A percentile compares a stretch with the other conserved stretches of the same genome.
Evolutionary conservation across 306 rosid species (phyloP).

Genomic region (Gillenia trifoliata): DNA sequence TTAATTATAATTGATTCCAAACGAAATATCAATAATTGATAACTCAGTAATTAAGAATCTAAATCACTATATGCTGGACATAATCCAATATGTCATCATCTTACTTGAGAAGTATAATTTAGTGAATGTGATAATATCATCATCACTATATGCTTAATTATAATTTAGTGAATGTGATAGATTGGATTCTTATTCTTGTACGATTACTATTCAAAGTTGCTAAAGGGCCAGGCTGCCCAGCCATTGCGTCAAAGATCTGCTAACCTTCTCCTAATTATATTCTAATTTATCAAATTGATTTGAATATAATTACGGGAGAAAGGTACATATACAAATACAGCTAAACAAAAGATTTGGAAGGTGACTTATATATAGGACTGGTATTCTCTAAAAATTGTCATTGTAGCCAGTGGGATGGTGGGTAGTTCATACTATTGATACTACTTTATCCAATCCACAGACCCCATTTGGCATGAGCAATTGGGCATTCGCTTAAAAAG

Average conservation of each 20-base stretch:
- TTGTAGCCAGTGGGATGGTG: neutral
- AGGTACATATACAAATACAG: neutral
- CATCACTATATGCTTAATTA: too few relatives aligned
- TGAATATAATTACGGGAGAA: neutral
- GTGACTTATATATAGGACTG: neutral
- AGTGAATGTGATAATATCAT: too few relatives aligned
- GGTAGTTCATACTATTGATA: too few relatives aligned
- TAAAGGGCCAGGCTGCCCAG: neutral
- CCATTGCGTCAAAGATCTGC: neutral
- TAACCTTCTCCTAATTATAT: neutral
- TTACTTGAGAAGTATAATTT: too few relatives aligned
- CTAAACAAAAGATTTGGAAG: neutral
- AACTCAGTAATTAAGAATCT: neutral
- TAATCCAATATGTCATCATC: too few relatives aligned
- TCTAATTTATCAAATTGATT: neutral
- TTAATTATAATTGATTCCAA: neutral
- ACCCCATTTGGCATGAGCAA: too few relatives aligned
- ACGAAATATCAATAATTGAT: neutral
- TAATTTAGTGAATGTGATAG: too few relatives aligned
- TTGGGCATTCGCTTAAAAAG: too few relatives aligned
- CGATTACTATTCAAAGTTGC: neutral
- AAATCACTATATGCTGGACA: too few relatives aligned
- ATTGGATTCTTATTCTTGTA: conserved; percentile 1
- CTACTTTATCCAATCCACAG: too few relatives aligned
- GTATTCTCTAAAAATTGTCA: too few relatives aligned